Conservation (phyloP, 352 stramenopile genomes). For the Phytophthora hybrid region DNA sequence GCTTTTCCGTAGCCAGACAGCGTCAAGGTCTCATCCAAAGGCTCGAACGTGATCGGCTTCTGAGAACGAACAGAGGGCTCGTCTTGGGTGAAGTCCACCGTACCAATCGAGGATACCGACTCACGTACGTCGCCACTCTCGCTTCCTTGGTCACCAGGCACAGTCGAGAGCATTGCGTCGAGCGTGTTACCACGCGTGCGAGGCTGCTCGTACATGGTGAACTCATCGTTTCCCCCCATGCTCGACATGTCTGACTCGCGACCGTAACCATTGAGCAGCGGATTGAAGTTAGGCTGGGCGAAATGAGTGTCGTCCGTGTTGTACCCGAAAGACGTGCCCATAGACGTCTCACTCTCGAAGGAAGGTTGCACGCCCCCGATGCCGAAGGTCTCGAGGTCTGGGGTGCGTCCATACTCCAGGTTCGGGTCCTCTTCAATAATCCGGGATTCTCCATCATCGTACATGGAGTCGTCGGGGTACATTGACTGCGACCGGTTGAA, state of each 20-base stretch:
- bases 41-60: conserved; percentile 38
- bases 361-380: conserved; percentile 46
- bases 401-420: conserved; percentile 52
- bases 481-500: conserved; percentile 44
- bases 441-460: conserved; percentile 39
- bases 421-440: conserved; percentile 50
- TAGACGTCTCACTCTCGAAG: conserved; percentile 65
- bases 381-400: conserved; percentile 54
- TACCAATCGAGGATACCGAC: conserved; percentile 63
- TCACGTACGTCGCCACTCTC: conserved; percentile 29
- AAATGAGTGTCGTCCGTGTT: conserved; percentile 37
- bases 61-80: conserved; percentile 42
- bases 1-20: conserved; percentile 37
- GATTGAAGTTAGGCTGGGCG: conserved; percentile 50
- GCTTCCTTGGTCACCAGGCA: conserved; percentile 29
- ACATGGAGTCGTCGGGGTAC: conserved; percentile 50
- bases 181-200: conserved; percentile 42
- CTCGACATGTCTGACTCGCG: conserved; percentile 74
- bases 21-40: conserved; percentile 50
- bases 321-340: conserved; percentile 64
- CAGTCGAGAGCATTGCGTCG: conserved; percentile 39
- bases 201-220: conserved; percentile 54
- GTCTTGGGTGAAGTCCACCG: conserved; percentile 62
- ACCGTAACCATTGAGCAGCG: conserved; percentile 46
- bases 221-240: conserved; percentile 60